These are phyloP conservation scores for Pyrenula massariospora DNA, from an alignment of 495 filamentous ascomycete genomes.

Conservation along the genomic window DNA sequence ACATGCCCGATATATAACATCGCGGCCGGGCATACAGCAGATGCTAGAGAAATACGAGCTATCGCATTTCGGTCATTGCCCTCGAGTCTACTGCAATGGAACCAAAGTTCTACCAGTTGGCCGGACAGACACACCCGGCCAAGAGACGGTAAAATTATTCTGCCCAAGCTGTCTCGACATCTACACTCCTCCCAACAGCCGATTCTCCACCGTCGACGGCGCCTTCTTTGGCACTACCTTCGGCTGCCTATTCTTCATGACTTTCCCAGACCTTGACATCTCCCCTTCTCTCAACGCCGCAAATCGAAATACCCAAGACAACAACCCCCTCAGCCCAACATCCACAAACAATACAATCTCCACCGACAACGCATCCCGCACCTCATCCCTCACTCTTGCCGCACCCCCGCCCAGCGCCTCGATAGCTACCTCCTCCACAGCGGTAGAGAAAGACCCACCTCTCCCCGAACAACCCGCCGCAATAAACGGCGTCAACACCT, in stretches of 20 bases:
- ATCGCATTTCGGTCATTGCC: slow-evolving; percentile 88
- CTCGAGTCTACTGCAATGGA: slow-evolving; percentile 76
- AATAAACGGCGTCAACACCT: slow-evolving; percentile 75
- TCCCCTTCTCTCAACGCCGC: slow-evolving; percentile 15
- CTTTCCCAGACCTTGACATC: slow-evolving; percentile 89
- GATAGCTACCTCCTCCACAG: background rate
- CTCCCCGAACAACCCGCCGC: slow-evolving; percentile 37
- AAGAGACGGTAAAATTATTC: slow-evolving; percentile 97
- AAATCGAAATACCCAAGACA: slow-evolving; percentile 15
- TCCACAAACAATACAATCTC: slow-evolving; percentile 18
- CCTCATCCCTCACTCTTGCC: slow-evolving; percentile 22
- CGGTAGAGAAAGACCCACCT: slow-evolving; percentile 11
- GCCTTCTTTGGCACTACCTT: slow-evolving; percentile 98
- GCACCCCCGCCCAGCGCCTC: slow-evolving; percentile 13
- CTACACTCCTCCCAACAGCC: slow-evolving; percentile 92
- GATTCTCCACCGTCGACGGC: slow-evolving; percentile 95
- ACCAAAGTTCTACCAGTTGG: slow-evolving; percentile 87
- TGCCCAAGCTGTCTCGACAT: slow-evolving; percentile 94
- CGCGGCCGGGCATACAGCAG: slow-evolving; percentile 91
- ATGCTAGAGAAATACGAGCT: slow-evolving; percentile 99
- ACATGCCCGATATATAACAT: slow-evolving; percentile 97
- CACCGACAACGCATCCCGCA: slow-evolving; percentile 23
- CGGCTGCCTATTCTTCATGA: slow-evolving; percentile 90
- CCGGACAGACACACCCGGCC: slow-evolving; percentile 82
- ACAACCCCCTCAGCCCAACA: slow-evolving; percentile 22